Evolutionary conservation across 345 rosid species (phyloP), one percentile per base, ranked within the genome.

Genomic region (Acer saccharum): DNA sequence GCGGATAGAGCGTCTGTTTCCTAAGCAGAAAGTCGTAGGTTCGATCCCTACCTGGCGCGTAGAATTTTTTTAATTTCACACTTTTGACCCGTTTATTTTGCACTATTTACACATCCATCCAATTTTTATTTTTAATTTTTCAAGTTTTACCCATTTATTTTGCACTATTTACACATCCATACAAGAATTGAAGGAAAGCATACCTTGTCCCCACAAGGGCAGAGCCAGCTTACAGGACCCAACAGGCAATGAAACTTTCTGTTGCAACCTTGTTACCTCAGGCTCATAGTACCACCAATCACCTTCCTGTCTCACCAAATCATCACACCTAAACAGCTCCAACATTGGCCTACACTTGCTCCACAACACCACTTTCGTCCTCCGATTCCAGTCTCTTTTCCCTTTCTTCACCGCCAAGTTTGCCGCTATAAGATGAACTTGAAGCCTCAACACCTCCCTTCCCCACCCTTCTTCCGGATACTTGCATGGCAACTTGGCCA

Each of bases 1-100:
- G 97, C 90, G 97, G 97, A 91, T 92, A 92, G 97, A 91, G 97
- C 95, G 97, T 90, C 95, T 94, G 98, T 91, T 92, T 94, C 97
- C 94, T 92, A 92, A 91, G 98, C 97, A 91, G 97, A 92, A 94
- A 83, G 97, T 78, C 95, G 88, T 88, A 91, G 95, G 97, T 92
- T 92, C 94, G 93, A 92, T 85, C 97, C 92, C 95, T 87, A 88
- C 88, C 96, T 89, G 97, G 91, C 91, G 92, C 97, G 93, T 13
- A 0, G 3, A 39, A 20, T 0, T 2, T 20, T 68, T 65, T 65
- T 35, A 29, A 29, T 29, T 29, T 29, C 32, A 29, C 32, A 29
- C 32, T 29, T 29, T 29, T 29, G 32, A 4, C 6, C 6, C 6
- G 5, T 35, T 32, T 35, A 35, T 35, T 35, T 35, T 35, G 39